Evolutionary conservation across 495 filamentous ascomycete genomes (phyloP).

Genomic region (Aspergillus funiculosus): DNA sequence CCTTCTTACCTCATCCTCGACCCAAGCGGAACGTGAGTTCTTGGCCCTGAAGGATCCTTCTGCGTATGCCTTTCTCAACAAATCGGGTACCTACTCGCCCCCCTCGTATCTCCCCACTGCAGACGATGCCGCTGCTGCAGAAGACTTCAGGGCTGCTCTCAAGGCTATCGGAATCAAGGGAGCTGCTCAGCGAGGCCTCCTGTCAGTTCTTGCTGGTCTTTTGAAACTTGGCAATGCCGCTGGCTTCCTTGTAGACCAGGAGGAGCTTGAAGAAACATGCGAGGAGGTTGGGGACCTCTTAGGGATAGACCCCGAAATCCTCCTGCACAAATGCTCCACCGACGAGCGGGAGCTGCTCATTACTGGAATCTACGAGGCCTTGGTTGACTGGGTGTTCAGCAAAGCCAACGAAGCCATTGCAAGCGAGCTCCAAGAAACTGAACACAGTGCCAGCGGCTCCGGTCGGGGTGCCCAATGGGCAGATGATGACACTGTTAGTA

Average conservation of each 20-base stretch:
- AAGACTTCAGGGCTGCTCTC: constrained; percentile 79
- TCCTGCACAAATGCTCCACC: constrained; percentile 71
- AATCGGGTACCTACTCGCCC: constrained; percentile 79
- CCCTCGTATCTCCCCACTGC: constrained; percentile 88
- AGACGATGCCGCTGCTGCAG: constrained; percentile 86
- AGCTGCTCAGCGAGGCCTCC: constrained; percentile 65
- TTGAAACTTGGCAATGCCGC: constrained; percentile 88
- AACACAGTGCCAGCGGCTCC: constrained; percentile 49
- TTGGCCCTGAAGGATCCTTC: constrained; percentile 77
- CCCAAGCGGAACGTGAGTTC: constrained; percentile 84
- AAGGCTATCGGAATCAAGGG: constrained; percentile 92
- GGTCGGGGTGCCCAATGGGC: constrained; percentile 55
- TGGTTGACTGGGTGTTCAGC: constrained; percentile 89
- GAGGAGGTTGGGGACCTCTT: constrained; percentile 85
- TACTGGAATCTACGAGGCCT: constrained; percentile 81
- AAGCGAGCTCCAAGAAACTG: constrained; percentile 64
- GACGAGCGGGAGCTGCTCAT: constrained; percentile 78
- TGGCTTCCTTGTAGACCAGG: constrained; percentile 78
- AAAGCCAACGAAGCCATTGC: constrained; percentile 88
- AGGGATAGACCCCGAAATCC: constrained; percentile 79
- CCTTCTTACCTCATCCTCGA: constrained; percentile 81
- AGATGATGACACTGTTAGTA: constrained; percentile 77
- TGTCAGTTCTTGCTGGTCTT: constrained; percentile 78
- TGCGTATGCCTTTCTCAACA: constrained; percentile 69
- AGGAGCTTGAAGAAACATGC: constrained; percentile 77